Evolutionary conservation across 78 protist species (phyloP).

Genomic region (Dictyostelium capitatum): DNA sequence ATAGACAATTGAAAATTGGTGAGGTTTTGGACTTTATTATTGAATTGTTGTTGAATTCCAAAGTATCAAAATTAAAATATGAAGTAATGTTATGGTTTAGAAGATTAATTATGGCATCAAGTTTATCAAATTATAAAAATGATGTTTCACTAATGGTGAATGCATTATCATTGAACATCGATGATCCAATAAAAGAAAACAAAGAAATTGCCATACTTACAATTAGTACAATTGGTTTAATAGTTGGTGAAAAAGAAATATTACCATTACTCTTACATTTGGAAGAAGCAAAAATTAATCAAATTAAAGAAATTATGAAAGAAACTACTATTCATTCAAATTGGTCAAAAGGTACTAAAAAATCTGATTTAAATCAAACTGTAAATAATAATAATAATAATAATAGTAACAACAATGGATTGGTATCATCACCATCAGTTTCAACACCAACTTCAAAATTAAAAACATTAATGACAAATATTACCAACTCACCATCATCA

Average conservation of each 20-base stretch:
- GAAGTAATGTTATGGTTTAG: conserved; percentile 69
- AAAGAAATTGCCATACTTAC: conserved; percentile 36
- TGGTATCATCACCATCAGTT: not conserved
- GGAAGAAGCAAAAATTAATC: conserved; percentile 17
- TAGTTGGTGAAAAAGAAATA: conserved; percentile 46
- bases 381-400: not conserved
- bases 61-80: conserved; percentile 43
- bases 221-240: conserved; percentile 23
- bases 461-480: not conserved
- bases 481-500: not conserved
- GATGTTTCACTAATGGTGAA: conserved; percentile 35
- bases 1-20: conserved; percentile 56
- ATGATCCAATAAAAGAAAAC: conserved; percentile 56
- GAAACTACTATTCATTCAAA: conserved; percentile 24
- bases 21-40: conserved; percentile 60
- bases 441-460: not conserved
- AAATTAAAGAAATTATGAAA: conserved; percentile 23
- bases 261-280: conserved; percentile 40
- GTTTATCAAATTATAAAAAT: conserved; percentile 13
- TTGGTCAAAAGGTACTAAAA: conserved; percentile 61
- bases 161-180: conserved; percentile 37
- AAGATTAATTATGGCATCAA: conserved; percentile 48
- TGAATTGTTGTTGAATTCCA: conserved; percentile 36
- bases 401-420: not conserved
- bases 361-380: not conserved